These are phyloP conservation scores for Mrakia gelida DNA, from an alignment of 768 basidiomycete genomes.

Conservation along the genomic window DNA sequence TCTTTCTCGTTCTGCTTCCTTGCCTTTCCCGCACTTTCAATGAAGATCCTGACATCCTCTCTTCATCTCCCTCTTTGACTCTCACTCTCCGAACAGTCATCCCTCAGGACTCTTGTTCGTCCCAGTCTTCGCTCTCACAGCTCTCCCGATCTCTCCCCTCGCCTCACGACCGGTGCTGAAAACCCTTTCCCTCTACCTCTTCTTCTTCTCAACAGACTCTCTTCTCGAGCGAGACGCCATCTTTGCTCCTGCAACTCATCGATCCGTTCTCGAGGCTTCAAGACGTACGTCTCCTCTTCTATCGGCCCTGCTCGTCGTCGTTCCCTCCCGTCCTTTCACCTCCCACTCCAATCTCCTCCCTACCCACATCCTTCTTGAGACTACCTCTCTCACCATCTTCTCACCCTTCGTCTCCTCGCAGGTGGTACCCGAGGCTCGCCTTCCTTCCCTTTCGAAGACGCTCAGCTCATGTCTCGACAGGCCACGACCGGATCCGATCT, in stretches of 20 bases:
- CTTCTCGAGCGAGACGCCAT: background rate
- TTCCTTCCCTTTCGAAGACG: background rate
- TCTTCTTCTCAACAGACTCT: background rate
- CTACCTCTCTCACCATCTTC: background rate
- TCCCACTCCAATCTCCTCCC: no score
- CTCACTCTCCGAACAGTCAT: no score
- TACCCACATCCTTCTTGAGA: background rate
- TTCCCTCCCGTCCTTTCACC: no score
- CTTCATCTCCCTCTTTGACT: no score
- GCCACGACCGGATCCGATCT: background rate
- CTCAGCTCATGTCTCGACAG: background rate
- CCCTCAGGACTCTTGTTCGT: no score
- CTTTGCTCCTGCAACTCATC: background rate
- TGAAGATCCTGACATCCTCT: no score
- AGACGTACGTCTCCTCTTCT: background rate
- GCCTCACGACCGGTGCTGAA: no score
- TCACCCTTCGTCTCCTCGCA: background rate
- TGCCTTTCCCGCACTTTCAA: no score
- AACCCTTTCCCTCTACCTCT: background rate
- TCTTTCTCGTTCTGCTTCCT: no score
- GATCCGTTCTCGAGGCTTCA: background rate
- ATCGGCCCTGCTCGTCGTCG: background rate
- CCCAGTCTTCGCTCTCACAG: no score
- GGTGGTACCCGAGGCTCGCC: background rate
- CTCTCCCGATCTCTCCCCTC: no score